Conservation (phyloP, 805 yeast genomes). For the Saccharomycopsis fermentans region DNA sequence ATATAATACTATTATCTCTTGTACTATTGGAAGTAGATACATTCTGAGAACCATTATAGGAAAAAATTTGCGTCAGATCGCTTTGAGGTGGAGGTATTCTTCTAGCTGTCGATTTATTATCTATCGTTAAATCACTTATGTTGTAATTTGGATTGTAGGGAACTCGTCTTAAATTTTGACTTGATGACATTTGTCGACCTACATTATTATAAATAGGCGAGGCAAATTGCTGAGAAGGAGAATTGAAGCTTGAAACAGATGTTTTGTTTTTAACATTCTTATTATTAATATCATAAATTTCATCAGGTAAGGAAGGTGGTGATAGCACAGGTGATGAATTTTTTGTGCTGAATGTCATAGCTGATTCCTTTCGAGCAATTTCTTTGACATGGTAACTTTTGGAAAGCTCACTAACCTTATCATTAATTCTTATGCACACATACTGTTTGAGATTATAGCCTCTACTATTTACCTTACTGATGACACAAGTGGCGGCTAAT, state of each 20-base stretch:
- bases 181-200: background rate
- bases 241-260: background rate
- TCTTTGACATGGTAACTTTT: slow-evolving; percentile 24
- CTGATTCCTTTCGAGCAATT: background rate
- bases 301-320: background rate
- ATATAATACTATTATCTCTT: background rate
- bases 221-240: background rate
- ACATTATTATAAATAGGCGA: slow-evolving; percentile 6
- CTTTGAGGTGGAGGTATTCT: background rate
- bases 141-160: background rate
- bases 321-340: background rate
- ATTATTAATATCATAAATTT: background rate
- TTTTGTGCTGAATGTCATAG: background rate
- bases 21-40: background rate
- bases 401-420: slow-evolving; percentile 44
- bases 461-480: slow-evolving; percentile 31
- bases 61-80: background rate
- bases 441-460: slow-evolving; percentile 44
- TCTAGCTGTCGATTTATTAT: background rate
- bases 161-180: background rate
- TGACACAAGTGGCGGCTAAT: slow-evolving; percentile 41
- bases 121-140: background rate
- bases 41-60: background rate
- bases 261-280: background rate
- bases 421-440: slow-evolving; percentile 51